Evolutionary conservation across 2,329 filamentous ascomycete genomes (phyloP), one percentile per base, ranked within the genome.

Genomic region (Apiospora kogelbergensis): DNA sequence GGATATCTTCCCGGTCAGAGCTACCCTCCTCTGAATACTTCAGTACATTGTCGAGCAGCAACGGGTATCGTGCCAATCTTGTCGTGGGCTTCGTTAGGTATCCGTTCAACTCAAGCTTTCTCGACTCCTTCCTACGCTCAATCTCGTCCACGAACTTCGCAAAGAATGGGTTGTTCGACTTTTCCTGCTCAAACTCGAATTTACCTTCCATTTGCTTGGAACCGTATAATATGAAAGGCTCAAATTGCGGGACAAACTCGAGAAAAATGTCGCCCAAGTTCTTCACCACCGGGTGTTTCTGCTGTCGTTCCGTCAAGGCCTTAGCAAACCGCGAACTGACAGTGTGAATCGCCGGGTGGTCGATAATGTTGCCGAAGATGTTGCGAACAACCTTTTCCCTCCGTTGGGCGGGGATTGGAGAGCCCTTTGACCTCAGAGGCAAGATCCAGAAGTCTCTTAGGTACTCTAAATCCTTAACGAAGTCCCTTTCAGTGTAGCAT

Each of bases 11-110:
- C 81, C 93, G 95, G 78, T 99, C 96, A 0, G 93, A 91, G 73
- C 92, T 97, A 68, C 91, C 94, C 67, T 95, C 93, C 64, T 95
- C 91, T 0, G 95, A 98, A 78, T 95, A 93, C 79, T 98, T 99
- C 72, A 94, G 82, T 45, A 98, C 93, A 72, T 95, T 94, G 74
- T 98, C 96, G 20, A 99, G 85, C 15, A 99, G 85, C 45, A 99
- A 84, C 4, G 96, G 96, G 79, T 99, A 99, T 80, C 96, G 90
- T 53, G 96, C 96, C 76, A 99, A 84, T 83, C 96, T 90, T 22
- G 96, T 99, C 1, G 96, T 99, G 1, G 96, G 96, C 81, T 99
- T 99, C 10, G 96, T 99, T 67, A 99, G 85, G 78, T 99, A 99
- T 74, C 96, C 96, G 79, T 99, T 99, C 70, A 99, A 85, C 80